Conservation (phyloP, 1,284 basidiomycete species). For the Ceraceosorus guamensis region DNA sequence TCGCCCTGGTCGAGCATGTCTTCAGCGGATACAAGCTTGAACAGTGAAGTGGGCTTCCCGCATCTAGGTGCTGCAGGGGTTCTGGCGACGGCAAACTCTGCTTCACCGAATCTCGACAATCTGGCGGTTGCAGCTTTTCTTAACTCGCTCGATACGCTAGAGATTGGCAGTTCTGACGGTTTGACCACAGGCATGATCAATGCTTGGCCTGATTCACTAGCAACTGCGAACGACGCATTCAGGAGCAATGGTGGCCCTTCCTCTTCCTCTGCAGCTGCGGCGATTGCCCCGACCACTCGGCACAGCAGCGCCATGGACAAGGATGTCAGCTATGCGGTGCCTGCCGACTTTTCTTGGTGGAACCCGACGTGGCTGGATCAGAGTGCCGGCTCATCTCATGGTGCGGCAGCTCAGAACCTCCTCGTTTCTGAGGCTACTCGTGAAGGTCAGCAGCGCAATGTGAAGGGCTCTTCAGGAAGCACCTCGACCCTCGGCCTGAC, state of each 20-base stretch:
- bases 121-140: constrained; percentile 43
- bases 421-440: too few species aligned
- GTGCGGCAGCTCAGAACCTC: too few species aligned
- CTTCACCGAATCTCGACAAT: constrained; percentile 25
- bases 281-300: too few species aligned
- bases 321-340: constrained; percentile 40
- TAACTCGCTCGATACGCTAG: constrained; percentile 43
- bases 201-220: neutral
- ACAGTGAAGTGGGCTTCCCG: neutral
- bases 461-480: too few species aligned
- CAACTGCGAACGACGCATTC: neutral
- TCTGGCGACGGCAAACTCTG: neutral
- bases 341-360: constrained; percentile 46
- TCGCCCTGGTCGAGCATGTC: neutral
- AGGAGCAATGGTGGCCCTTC: neutral
- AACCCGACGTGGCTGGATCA: constrained; percentile 19
- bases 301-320: constrained; percentile 29
- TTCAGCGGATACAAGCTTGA: neutral
- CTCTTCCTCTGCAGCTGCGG: too few species aligned
- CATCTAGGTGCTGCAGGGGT: neutral
- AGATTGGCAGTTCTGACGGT: constrained; percentile 35
- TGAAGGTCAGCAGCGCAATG: too few species aligned
- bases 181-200: constrained; percentile 13
- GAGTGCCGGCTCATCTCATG: too few species aligned
- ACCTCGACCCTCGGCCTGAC: too few species aligned